Evolutionary conservation across 2,329 filamentous ascomycete genomes (phyloP), one percentile per base, ranked within the genome.

Genomic region (Aspergillus fijiensis): DNA sequence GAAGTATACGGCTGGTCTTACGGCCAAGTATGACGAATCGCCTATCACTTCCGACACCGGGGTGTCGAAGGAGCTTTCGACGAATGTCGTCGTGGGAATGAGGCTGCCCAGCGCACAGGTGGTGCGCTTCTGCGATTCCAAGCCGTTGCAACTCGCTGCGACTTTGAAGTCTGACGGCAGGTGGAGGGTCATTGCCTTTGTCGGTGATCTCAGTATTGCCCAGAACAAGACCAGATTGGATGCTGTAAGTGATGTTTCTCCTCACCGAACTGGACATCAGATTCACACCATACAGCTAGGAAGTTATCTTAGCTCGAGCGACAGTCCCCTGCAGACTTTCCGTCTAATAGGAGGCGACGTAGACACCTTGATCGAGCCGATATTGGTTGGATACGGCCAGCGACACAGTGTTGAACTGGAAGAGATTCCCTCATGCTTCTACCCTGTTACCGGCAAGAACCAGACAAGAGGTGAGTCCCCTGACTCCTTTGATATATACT

Each of bases 1-100:
- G 0, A 74, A 81, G 57, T 89, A 86, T 65, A 89, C 82, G 0
- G 86, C 87, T 1, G 87, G 87, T 0, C 76, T 87, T 59, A 85
- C 81, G 0, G 79, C 81, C 0, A 76, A 74, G 54, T 89, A 89
- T 64, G 77, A 79, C 2, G 76, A 79, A 25, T 86, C 82, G 0
- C 58, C 68, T 0, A 76, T 87, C 7, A 83, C 80, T 1, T 74
- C 74, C 11, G 64, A 68, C 12, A 63, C 67, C 10, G 65, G 63
- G 0, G 76, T 77, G 35, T 70, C 63, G 0, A 65, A 77, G 49
- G 74, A 66, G n/a, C 66, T 74, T 48, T 81, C 73, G 2, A 74
- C 49, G 49, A 76, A 71, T 51, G 65, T 77, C 12, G 66, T 67
- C 1, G 78, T 82, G 2, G 81, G 81, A 0, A 82, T 82, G 79